Evolutionary conservation across 1,284 basidiomycete genomes (phyloP).

Genomic region (Sanghuangporus sanghuang): DNA sequence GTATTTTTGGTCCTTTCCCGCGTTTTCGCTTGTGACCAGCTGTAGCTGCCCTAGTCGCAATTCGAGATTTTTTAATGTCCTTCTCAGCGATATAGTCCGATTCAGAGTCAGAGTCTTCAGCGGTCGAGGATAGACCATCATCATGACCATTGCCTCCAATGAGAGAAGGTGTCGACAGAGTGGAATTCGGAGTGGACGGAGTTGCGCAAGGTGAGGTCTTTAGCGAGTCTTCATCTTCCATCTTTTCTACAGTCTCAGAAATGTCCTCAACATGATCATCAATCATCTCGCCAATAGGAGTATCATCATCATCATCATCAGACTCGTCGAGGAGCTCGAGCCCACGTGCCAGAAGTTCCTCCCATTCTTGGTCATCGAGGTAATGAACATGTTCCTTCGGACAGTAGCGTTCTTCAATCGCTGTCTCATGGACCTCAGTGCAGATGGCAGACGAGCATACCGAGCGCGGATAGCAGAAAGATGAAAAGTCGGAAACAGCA

Average conservation of each 20-base stretch:
- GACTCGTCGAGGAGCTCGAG: constrained; percentile 11
- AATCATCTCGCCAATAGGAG: neutral
- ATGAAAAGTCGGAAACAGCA: constrained; percentile 15
- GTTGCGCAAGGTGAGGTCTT: neutral
- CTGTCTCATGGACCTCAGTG: constrained; percentile 11
- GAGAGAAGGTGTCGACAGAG: constrained; percentile 14
- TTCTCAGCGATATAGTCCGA: constrained; percentile 6
- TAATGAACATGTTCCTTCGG: constrained; percentile 10
- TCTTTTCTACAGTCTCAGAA: neutral
- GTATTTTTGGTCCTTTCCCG: constrained; percentile 1
- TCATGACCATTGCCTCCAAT: constrained; percentile 1
- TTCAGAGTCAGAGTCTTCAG: constrained; percentile 1
- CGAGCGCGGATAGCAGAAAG: constrained; percentile 17
- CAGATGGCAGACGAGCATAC: constrained; percentile 8
- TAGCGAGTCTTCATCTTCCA: neutral
- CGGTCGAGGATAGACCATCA: neutral
- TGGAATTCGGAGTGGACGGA: constrained; percentile 13
- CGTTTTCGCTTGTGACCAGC: constrained; percentile 13
- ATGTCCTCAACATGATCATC: neutral
- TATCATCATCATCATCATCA: neutral
- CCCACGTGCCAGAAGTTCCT: constrained; percentile 9
- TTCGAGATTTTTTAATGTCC: neutral
- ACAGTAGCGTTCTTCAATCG: constrained; percentile 19
- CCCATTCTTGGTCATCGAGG: constrained; percentile 15
- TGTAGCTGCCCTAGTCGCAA: neutral